Evolutionary conservation across 2,329 filamentous ascomycete species (phyloP).

Genomic region (Phialophora verrucosa): DNA sequence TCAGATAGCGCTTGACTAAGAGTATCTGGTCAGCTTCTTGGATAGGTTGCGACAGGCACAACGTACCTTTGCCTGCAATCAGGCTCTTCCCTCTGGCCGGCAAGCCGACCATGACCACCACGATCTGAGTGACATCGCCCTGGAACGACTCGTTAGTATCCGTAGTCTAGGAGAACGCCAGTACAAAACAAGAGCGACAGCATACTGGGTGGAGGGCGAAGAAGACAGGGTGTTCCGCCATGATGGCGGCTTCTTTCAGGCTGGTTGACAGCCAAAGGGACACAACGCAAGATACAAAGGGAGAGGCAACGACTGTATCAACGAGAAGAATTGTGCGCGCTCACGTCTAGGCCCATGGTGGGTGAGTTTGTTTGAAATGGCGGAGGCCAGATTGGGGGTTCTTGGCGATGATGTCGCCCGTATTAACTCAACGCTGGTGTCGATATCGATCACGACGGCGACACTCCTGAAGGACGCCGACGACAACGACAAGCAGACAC

Average conservation of each 20-base stretch:
- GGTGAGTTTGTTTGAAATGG: not conserved
- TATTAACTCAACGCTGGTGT: not conserved
- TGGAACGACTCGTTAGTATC: constrained; percentile 23
- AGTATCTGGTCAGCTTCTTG: constrained; percentile 10
- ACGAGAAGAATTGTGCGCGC: constrained; percentile 13
- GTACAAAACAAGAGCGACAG: not conserved
- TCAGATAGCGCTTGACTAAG: constrained; percentile 86
- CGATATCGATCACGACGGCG: not conserved
- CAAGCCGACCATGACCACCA: constrained; percentile 97
- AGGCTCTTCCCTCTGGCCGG: constrained; percentile 95
- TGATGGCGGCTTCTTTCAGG: not conserved
- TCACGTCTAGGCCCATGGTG: constrained; percentile 28
- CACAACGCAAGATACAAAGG: constrained; percentile 1
- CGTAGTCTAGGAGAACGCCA: constrained; percentile 12
- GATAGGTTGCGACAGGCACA: not conserved
- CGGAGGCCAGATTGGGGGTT: too few relatives aligned
- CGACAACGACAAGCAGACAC: not conserved
- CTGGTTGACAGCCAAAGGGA: not conserved
- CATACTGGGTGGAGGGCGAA: not conserved
- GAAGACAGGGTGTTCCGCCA: not conserved
- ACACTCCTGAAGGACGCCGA: not conserved
- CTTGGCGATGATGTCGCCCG: constrained; percentile 5
- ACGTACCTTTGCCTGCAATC: constrained; percentile 90
- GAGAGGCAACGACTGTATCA: constrained; percentile 15
- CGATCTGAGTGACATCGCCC: constrained; percentile 87